Percentiles rank a stretch among this genome's conserved stretches.
Conservation (phyloP, 148 eudicot species). For the Fagopyrum tataricum region DNA sequence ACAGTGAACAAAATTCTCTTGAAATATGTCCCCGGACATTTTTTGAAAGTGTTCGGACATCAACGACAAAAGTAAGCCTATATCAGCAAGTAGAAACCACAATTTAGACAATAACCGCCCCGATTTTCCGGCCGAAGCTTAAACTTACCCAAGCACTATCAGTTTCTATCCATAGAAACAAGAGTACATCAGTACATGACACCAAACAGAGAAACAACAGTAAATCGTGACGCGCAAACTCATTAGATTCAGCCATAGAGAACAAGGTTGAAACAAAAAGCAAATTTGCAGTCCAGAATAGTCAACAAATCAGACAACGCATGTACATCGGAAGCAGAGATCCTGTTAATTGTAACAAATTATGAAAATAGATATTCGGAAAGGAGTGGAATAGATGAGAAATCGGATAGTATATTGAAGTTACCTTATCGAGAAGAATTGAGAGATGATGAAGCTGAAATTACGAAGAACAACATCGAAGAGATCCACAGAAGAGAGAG, state of each 20-base stretch:
- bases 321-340: too few relatives aligned
- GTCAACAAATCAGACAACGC: too few relatives aligned
- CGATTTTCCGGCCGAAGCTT: not conserved
- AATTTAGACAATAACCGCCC: not conserved
- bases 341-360: not conserved
- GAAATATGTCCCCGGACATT: not conserved
- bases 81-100: not conserved
- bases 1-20: not conserved
- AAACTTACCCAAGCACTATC: not conserved
- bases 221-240: not conserved
- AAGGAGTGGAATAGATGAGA: not conserved
- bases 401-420: not conserved
- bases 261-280: not conserved
- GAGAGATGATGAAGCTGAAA: not conserved
- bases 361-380: not conserved
- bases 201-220: not conserved
- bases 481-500: not conserved
- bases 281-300: not conserved
- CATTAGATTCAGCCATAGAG: not conserved
- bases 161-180: too few relatives aligned
- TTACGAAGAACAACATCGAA: conserved; percentile 8
- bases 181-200: not conserved
- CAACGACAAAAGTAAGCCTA: not conserved
- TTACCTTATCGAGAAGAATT: not conserved
- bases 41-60: not conserved